Conservation (phyloP, 31 red algal genomes). For the Odonthalia washingtoniensis region DNA sequence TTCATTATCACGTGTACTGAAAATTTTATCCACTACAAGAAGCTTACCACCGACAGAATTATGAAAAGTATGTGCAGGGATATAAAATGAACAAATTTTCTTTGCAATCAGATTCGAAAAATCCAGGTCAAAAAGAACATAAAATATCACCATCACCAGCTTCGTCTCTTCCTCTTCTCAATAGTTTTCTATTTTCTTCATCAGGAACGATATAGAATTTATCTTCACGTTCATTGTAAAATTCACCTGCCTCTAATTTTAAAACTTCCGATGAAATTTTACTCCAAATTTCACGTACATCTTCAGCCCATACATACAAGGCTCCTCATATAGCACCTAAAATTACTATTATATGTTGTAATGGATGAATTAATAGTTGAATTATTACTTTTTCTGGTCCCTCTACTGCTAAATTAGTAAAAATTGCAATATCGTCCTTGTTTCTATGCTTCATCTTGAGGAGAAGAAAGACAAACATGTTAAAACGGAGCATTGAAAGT, state of each 20-base stretch:
- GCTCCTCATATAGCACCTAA: conserved; percentile 58
- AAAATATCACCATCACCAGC: conserved; percentile 65
- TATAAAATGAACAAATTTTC: conserved; percentile 66
- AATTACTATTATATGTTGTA: conserved; percentile 64
- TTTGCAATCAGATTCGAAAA: conserved; percentile 78
- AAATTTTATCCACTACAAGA: conserved; percentile 33
- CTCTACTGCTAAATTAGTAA: conserved; percentile 81
- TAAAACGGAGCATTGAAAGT: no score
- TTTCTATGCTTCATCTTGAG: no score
- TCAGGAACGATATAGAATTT: conserved; percentile 87
- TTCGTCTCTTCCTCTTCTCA: conserved; percentile 58
- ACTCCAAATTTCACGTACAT: conserved; percentile 94
- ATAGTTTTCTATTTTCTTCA: conserved; percentile 59
- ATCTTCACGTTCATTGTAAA: conserved; percentile 95
- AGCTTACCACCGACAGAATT: neutral
- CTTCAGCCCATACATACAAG: conserved; percentile 88
- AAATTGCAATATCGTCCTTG: no score
- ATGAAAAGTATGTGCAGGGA: conserved; percentile 46
- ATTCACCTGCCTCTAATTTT: conserved; percentile 94
- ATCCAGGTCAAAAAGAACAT: conserved; percentile 33
- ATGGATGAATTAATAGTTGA: no score
- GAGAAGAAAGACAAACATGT: no score
- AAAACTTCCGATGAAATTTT: conserved; percentile 92
- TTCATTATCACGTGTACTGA: conserved; percentile 11
- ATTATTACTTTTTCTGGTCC: conserved; percentile 80